These are phyloP conservation scores for Globisporangium megalacanthum DNA, from an alignment of 352 stramenopile species.

Conservation along the genomic window DNA sequence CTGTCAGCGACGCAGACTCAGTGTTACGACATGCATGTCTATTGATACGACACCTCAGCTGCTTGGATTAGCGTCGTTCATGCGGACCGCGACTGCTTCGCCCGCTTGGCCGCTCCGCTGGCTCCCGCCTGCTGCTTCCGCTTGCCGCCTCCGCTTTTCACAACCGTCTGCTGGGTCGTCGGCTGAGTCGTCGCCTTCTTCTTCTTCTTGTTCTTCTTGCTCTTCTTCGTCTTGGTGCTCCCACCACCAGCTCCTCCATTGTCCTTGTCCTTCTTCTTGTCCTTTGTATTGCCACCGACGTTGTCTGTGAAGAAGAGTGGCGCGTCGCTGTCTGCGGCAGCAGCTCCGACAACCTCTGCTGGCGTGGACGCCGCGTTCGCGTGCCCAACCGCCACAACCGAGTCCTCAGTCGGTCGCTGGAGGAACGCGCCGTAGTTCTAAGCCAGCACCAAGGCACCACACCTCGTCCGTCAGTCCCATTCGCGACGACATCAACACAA, in stretches of 20 bases:
- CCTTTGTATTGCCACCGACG: constrained; percentile 34
- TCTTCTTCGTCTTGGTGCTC: background rate
- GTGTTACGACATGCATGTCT: too few species aligned
- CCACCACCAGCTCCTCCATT: constrained; percentile 7
- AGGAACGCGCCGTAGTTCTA: constrained; percentile 48
- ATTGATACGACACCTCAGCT: too few species aligned
- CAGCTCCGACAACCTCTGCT: constrained; percentile 4
- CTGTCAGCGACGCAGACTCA: too few species aligned
- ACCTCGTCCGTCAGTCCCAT: background rate
- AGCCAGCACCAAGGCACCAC: background rate
- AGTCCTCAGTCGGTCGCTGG: constrained; percentile 18
- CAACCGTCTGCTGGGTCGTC: too few species aligned
- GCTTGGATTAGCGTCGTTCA: background rate
- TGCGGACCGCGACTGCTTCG: background rate
- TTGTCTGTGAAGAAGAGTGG: constrained; percentile 58
- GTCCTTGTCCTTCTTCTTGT: constrained; percentile 28
- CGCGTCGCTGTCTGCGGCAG: constrained; percentile 5
- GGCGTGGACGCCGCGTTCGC: background rate
- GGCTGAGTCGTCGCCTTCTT: background rate
- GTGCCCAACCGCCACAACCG: constrained; percentile 7
- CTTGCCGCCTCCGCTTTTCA: background rate
- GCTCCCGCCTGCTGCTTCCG: background rate
- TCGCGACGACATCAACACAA: background rate
- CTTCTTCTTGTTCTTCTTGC: constrained; percentile 1
- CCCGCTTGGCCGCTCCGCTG: background rate